phyloP scores from a whole-genome alignment of 2,329 filamentous ascomycete genomes.

The Fusarium longipes region DNA sequence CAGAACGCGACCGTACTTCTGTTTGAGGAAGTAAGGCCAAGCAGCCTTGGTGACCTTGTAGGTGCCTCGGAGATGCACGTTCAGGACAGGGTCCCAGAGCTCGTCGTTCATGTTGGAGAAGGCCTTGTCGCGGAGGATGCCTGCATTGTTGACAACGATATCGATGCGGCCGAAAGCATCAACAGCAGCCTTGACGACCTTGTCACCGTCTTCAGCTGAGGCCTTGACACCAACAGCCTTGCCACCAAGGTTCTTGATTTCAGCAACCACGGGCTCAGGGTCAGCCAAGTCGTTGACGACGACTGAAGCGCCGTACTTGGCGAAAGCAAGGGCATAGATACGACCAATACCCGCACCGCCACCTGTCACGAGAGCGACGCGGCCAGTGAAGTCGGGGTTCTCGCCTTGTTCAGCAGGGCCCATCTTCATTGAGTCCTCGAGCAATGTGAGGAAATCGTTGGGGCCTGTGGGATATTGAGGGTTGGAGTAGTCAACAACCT shows the following conservation, averaged over 20 bases:
- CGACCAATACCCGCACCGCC: conserved; percentile 92
- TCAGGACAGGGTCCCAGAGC: conserved; percentile 91
- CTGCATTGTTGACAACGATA: conserved; percentile 97
- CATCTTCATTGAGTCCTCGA: conserved; percentile 85
- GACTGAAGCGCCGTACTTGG: conserved; percentile 83
- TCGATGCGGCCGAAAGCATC: conserved; percentile 94
- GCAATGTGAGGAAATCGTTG: conserved; percentile 86
- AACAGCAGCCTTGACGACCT: conserved; percentile 91
- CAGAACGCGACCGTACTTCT: conserved; percentile 96
- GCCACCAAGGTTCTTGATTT: conserved; percentile 90
- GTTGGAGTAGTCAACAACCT: conserved; percentile 84
- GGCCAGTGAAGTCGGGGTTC: conserved; percentile 83
- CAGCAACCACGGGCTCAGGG: conserved; percentile 88
- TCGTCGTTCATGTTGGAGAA: conserved; percentile 98
- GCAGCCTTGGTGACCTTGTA: conserved; percentile 98
- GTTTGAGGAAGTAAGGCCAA: conserved; percentile 97
- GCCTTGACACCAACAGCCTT: conserved; percentile 94
- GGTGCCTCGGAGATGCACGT: conserved; percentile 92
- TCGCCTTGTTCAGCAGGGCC: conserved; percentile 77
- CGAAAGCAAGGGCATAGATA: conserved; percentile 88
- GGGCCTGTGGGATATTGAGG: conserved; percentile 85
- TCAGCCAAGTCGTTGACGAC: conserved; percentile 97
- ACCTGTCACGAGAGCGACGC: conserved; percentile 88
- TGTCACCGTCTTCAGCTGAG: conserved; percentile 91
- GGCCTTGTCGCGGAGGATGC: conserved; percentile 97